A percentile compares a stretch with the other conserved stretches of the same genome.
These are phyloP conservation scores for Ceratobasidium sp. DNA, from an alignment of 1,284 basidiomycete genomes.

Conservation along the genomic window DNA sequence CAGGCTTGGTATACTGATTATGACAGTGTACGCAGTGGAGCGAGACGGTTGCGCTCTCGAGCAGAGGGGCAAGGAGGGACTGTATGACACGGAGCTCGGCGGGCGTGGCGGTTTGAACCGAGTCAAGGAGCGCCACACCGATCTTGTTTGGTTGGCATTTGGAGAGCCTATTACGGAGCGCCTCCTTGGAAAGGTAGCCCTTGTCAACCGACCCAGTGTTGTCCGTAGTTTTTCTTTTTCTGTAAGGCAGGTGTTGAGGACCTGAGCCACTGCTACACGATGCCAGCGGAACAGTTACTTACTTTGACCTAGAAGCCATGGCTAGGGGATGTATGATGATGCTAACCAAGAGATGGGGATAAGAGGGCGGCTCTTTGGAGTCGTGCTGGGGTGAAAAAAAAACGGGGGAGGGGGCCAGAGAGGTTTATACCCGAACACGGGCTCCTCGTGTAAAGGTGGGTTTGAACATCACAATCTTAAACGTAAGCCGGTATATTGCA, in stretches of 20 bases:
- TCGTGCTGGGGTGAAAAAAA: too few relatives aligned
- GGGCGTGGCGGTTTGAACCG: neutral
- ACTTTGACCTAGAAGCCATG: neutral
- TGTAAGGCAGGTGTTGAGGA: neutral
- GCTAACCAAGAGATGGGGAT: too few relatives aligned
- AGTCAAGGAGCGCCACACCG: neutral
- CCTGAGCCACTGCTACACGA: too few relatives aligned
- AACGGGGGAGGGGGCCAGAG: too few relatives aligned
- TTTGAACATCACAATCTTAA: too few relatives aligned
- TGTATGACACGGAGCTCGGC: neutral
- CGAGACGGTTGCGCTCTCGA: neutral
- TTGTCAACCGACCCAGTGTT: neutral
- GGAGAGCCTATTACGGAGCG: neutral
- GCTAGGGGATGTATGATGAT: neutral
- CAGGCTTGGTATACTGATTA: neutral
- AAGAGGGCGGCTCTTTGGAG: neutral
- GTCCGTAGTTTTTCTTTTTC: neutral
- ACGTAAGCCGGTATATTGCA: too few relatives aligned
- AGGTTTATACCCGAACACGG: too few relatives aligned
- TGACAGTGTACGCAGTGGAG: constrained; percentile 15
- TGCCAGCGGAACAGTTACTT: neutral
- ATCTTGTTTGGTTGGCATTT: neutral
- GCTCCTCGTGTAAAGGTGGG: too few relatives aligned
- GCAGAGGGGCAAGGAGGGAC: neutral
- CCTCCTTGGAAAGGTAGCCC: neutral